A percentile compares a stretch with the other conserved stretches of the same genome.
phyloP scores from a whole-genome alignment of 768 basidiomycete genomes.

The Boletus insuetus region DNA sequence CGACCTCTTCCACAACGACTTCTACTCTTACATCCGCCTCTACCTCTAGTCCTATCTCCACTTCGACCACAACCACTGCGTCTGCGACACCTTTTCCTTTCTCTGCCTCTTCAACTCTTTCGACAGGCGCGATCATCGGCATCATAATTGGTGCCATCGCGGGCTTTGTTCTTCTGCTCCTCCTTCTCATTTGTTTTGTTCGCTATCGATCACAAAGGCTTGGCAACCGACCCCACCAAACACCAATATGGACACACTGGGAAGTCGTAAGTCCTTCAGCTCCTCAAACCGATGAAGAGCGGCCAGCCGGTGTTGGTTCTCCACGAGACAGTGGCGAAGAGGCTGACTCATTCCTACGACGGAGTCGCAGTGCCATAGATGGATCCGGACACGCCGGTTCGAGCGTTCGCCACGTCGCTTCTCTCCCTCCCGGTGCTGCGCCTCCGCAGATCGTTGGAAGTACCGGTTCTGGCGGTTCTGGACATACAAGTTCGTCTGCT shows the following conservation, averaged over 20 bases:
- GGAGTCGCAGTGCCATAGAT: conserved; percentile 24
- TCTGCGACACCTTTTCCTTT: conserved; percentile 24
- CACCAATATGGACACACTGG: conserved; percentile 43
- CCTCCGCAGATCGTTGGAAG: conserved; percentile 38
- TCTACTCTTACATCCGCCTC: conserved; percentile 31
- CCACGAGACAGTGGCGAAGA: conserved; percentile 72
- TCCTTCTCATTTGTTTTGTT: conserved; percentile 37
- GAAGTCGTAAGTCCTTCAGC: conserved; percentile 37
- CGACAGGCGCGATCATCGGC: conserved; percentile 31
- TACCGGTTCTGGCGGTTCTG: conserved; percentile 37
- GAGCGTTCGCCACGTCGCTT: conserved; percentile 19
- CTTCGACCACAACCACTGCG: conserved; percentile 23
- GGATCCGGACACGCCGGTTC: conserved; percentile 15
- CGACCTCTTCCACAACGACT: conserved; percentile 17
- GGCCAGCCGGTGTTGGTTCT: conserved; percentile 59
- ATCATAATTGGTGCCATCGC: conserved; percentile 50
- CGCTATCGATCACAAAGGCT: conserved; percentile 27
- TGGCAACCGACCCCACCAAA: conserved; percentile 17
- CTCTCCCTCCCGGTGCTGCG: conserved; percentile 34
- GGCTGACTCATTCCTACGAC: conserved; percentile 59
- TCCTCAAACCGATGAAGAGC: conserved; percentile 27
- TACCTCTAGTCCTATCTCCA: conserved; percentile 26
- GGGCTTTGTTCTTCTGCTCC: conserved; percentile 55
- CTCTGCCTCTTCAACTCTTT: conserved; percentile 30
- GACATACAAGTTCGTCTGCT: conserved; percentile 39